Conservation (phyloP, 2,329 filamentous ascomycete species). For the Fusarium beomiforme region DNA sequence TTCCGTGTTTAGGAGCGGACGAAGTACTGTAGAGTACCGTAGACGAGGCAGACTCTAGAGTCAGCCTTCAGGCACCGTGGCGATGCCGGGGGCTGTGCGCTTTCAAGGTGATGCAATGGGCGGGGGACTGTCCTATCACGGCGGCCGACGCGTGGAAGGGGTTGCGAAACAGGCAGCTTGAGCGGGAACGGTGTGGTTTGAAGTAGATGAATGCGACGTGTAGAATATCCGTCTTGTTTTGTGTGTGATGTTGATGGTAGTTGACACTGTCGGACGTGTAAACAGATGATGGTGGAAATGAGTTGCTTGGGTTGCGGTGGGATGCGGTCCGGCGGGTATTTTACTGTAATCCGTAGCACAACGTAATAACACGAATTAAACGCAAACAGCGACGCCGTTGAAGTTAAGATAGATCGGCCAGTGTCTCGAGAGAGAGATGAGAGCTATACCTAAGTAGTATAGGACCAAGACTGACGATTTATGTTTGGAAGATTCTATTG, state of each 20-base stretch:
- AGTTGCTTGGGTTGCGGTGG: conserved; percentile 25
- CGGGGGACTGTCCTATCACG: conserved; percentile 45
- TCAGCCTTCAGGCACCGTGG: conserved; percentile 58
- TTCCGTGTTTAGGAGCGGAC: conserved; percentile 47
- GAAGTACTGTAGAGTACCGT: conserved; percentile 11
- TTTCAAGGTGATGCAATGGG: conserved; percentile 45
- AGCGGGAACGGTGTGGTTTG: conserved; percentile 23
- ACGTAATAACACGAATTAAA: background rate
- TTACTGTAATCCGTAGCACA: conserved; percentile 11
- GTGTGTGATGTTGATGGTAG: background rate
- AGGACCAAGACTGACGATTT: conserved; percentile 10
- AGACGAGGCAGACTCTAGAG: conserved; percentile 56
- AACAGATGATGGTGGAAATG: conserved; percentile 34
- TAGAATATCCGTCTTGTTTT: conserved; percentile 22
- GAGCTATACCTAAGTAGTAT: conserved; percentile 9
- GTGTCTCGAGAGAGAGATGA: background rate
- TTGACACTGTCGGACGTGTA: background rate
- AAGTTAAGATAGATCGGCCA: conserved; percentile 24
- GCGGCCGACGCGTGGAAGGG: conserved; percentile 44
- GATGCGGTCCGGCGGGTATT: conserved; percentile 28
- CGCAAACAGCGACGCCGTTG: conserved; percentile 17
- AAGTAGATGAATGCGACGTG: conserved; percentile 33
- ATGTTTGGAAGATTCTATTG: conserved; percentile 10
- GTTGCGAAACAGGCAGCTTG: conserved; percentile 36
- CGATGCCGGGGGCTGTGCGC: conserved; percentile 56